These are phyloP conservation scores for Talaromyces verruculosus DNA, from an alignment of 2,329 filamentous ascomycete species.

Conservation along the genomic window DNA sequence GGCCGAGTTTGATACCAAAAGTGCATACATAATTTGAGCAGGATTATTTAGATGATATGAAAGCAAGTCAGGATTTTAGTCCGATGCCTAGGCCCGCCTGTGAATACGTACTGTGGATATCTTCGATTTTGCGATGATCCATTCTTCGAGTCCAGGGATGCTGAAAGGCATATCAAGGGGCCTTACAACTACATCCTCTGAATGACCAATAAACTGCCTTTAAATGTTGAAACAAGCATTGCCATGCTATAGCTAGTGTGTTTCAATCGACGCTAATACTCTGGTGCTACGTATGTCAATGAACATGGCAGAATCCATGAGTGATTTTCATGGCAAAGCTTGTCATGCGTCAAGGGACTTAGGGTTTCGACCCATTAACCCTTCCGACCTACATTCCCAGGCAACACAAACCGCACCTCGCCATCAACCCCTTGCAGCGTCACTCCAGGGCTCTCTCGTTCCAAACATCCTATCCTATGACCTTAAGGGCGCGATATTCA, in stretches of 20 bases:
- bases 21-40: background rate
- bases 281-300: background rate
- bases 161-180: background rate
- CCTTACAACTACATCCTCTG: background rate
- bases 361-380: background rate
- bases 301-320: background rate
- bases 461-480: background rate
- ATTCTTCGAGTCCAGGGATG: background rate
- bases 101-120: background rate
- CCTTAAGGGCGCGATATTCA: background rate
- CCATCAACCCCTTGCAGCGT: conserved; percentile 3
- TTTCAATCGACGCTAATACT: background rate
- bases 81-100: background rate
- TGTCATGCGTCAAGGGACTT: background rate
- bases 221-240: background rate
- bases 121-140: background rate
- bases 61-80: background rate
- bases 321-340: background rate
- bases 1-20: conserved; percentile 8
- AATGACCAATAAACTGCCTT: background rate
- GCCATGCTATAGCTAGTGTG: background rate
- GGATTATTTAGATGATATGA: background rate
- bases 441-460: background rate
- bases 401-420: background rate
- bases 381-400: background rate